A percentile compares a stretch with the other conserved stretches of the same genome.
Conservation (phyloP, 305 asterid genomes). For the Fraxinus nigra region DNA sequence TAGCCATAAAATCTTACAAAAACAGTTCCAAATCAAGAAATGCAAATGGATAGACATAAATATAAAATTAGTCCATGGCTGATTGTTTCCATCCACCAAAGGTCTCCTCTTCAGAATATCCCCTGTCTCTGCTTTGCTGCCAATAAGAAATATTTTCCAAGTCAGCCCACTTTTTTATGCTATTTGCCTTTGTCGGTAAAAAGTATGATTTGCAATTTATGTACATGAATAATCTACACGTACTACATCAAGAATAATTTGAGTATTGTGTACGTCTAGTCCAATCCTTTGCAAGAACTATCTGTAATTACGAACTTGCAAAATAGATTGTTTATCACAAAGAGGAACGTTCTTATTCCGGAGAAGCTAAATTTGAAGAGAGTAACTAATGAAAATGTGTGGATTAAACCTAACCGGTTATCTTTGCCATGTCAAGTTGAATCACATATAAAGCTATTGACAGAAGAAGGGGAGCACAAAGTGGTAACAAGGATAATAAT, state of each 20-base stretch:
- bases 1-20: not conserved
- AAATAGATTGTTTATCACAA: not conserved
- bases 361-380: not conserved
- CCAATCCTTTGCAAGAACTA: not conserved
- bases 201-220: not conserved
- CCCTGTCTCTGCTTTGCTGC: constrained; percentile 46
- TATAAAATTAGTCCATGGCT: constrained; percentile 30
- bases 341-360: not conserved
- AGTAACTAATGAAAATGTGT: not conserved
- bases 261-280: not conserved
- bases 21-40: not conserved
- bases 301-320: not conserved
- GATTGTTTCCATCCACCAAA: constrained; percentile 66
- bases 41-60: not conserved
- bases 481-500: not conserved
- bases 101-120: constrained; percentile 33
- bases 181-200: not conserved
- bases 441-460: not conserved
- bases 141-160: not conserved
- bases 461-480: not conserved
- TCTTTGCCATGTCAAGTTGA: not conserved
- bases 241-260: not conserved
- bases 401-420: not conserved
- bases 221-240: not conserved
- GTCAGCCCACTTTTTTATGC: not conserved